Base-by-base conservation (phyloP, 768 basidiomycete genomes). In the Hemileccinum impolitum region DNA sequence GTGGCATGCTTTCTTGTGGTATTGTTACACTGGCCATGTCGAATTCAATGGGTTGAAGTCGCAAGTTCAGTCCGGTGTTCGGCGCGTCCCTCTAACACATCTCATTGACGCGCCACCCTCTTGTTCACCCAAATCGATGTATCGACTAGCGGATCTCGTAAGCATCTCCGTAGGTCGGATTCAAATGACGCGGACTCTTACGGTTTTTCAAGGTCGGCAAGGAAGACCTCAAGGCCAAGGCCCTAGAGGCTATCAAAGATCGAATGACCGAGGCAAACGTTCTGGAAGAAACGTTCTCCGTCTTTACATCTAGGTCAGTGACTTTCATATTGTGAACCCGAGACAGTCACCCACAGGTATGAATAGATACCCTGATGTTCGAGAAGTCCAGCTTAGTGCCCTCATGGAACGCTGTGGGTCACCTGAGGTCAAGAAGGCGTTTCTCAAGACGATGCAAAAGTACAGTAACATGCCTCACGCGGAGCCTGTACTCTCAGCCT, bases 71-170 rank as follows among this genome's bases (percentile, higher is more conserved):
- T 30, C 45, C 6, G 32, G 39, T 8, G 39, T 34, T 40, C 39
- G 26, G 31, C 46, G 12, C 31, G 30, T n/a, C 15, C 43, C 36
- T 4, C 26, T 21, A 26, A 18, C 36, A n/a, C 18, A 34, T 13
- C 2, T 35, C 37, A 25, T 44, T 39, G 49, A 47, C 12, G 39
- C 34, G 4, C 45, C 48, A 32, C 56, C 56, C 3, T 25, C 43
- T 8, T 70, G 68, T 45, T 70, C 68, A 14, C 68, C 70, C 8
- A 70, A 70, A 56, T 71, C 70, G 0, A 70, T 71, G 67, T 71
- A 70, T 28, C 65, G 65, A 44, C 50, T 70, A 0, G 68, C 70
- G 6, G 42, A 57, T 19, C 65, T 68, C n/a, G 70, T 67, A 19
- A 50, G 54, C 2, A n/a, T 46, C 7, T 9, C 21, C 18, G 25